Percentiles rank a stretch among this genome's conserved stretches.
Conservation (phyloP, 2,329 filamentous ascomycete species). For the Thelonectria blattea region DNA sequence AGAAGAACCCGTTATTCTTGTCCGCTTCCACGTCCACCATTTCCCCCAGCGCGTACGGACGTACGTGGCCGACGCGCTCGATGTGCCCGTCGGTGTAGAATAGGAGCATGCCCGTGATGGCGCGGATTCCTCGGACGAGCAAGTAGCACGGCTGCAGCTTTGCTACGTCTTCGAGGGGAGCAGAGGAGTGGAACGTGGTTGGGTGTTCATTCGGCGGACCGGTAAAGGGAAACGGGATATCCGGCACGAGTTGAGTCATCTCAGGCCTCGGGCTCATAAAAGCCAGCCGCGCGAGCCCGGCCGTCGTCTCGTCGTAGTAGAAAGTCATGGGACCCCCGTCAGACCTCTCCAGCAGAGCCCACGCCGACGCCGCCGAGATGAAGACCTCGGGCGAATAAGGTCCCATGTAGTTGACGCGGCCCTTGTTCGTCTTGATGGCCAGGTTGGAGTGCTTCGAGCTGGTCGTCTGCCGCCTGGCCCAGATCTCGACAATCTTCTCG, state of each 20-base stretch:
- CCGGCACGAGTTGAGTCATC: no score
- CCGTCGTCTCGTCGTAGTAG: not conserved
- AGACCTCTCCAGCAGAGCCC: constrained; percentile 1
- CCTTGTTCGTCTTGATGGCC: not conserved
- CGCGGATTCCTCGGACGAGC: not conserved
- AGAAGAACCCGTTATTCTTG: not conserved
- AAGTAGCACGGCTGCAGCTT: not conserved
- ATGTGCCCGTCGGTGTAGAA: not conserved
- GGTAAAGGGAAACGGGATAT: not conserved
- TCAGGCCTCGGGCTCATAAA: not conserved
- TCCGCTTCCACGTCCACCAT: not conserved
- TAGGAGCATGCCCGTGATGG: not conserved
- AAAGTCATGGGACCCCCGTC: not conserved
- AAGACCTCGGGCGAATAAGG: not conserved
- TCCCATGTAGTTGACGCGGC: constrained; percentile 1
- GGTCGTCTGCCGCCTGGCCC: not conserved
- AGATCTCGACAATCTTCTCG: not conserved
- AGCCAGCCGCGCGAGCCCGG: not conserved
- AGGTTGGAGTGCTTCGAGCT: not conserved
- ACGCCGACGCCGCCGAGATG: not conserved
- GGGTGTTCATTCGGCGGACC: not conserved
- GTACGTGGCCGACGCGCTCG: not conserved
- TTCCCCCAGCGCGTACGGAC: not conserved
- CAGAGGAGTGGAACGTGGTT: not conserved
- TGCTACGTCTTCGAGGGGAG: not conserved